phyloP scores from a whole-genome alignment of 768 basidiomycete genomes.

The Russula sp. region DNA sequence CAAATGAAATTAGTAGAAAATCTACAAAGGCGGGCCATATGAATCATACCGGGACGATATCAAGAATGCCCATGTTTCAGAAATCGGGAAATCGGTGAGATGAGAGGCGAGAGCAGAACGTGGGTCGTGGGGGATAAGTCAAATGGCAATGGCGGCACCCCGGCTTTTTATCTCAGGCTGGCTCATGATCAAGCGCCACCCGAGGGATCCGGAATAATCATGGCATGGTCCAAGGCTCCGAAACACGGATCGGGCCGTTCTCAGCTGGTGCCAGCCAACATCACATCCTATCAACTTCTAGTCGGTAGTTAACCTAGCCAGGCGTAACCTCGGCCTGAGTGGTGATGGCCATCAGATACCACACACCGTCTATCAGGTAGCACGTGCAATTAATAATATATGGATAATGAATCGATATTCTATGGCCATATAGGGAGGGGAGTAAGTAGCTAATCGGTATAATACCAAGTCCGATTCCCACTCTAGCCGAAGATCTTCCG shows the following conservation, averaged over 20 bases:
- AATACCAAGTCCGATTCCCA: not conserved
- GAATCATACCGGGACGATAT: slow-evolving; percentile 67
- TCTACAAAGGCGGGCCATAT: not conserved
- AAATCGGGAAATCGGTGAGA: not conserved
- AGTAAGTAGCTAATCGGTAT: not conserved
- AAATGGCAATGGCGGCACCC: not conserved
- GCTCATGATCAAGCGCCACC: slow-evolving; percentile 12
- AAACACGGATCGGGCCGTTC: slow-evolving; percentile 4
- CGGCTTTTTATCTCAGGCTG: slow-evolving; percentile 3
- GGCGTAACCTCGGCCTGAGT: slow-evolving; percentile 2
- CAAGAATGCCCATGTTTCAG: slow-evolving; percentile 65
- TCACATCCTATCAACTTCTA: not conserved
- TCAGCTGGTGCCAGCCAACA: not conserved
- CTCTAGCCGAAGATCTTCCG: slow-evolving; percentile 17
- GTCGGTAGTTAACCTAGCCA: not conserved
- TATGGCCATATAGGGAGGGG: not conserved
- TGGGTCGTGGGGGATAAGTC: not conserved
- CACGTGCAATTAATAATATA: not conserved
- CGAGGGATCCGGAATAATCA: slow-evolving; percentile 11
- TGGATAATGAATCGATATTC: not conserved
- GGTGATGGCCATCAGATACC: not conserved
- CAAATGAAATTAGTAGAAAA: slow-evolving; percentile 5
- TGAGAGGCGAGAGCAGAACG: not conserved
- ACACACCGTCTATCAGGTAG: not conserved
- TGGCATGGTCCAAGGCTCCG: not conserved